These are phyloP conservation scores for Aspergillus luchuensis DNA, from an alignment of 2,329 filamentous ascomycete genomes.

Conservation along the genomic window DNA sequence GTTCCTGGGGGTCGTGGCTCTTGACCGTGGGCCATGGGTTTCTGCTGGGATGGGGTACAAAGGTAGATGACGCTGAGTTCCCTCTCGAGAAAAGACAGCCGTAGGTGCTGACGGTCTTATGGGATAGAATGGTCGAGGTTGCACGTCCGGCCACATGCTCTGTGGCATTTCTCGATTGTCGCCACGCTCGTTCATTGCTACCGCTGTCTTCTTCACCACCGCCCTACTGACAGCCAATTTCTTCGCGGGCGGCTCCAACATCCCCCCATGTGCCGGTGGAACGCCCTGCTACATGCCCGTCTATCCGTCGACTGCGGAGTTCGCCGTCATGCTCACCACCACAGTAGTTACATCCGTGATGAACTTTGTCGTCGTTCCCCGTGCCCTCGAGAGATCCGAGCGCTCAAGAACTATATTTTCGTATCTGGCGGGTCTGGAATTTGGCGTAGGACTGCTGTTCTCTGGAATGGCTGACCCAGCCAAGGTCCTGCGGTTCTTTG, in stretches of 20 bases:
- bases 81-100: background rate
- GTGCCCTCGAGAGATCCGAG: slow-evolving; percentile 30
- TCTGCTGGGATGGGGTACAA: slow-evolving; percentile 56
- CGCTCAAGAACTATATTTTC: slow-evolving; percentile 41
- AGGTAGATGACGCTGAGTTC: slow-evolving; percentile 39
- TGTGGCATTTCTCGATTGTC: slow-evolving; percentile 55
- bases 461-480: slow-evolving; percentile 54
- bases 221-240: slow-evolving; percentile 48
- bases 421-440: slow-evolving; percentile 52
- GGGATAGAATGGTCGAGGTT: slow-evolving; percentile 50
- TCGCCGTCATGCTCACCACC: slow-evolving; percentile 38
- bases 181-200: slow-evolving; percentile 52
- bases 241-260: slow-evolving; percentile 35
- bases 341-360: slow-evolving; percentile 33
- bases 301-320: slow-evolving; percentile 43
- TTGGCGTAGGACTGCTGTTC: slow-evolving; percentile 55
- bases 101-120: background rate
- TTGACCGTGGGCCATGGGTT: slow-evolving; percentile 47
- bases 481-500: slow-evolving; percentile 56
- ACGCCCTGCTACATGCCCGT: slow-evolving; percentile 50
- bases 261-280: slow-evolving; percentile 42
- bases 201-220: slow-evolving; percentile 47
- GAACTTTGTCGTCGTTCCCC: slow-evolving; percentile 39
- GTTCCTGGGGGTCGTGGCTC: slow-evolving; percentile 37
- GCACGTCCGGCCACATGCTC: slow-evolving; percentile 60